These are phyloP conservation scores for Cadophora malorum DNA, from an alignment of 2,329 filamentous ascomycete species.

Conservation along the genomic window DNA sequence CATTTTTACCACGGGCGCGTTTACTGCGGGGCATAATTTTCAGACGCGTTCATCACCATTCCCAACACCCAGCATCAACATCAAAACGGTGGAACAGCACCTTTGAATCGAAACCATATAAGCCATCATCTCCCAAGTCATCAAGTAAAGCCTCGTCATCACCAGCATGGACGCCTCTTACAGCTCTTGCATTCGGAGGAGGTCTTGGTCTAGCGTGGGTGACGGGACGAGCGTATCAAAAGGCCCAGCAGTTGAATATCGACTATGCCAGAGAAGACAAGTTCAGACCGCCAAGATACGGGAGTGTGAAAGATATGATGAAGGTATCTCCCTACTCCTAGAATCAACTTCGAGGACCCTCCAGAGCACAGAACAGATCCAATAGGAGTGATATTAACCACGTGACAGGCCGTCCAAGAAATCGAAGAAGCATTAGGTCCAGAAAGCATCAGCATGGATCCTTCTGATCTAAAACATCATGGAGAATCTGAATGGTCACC, in stretches of 20 bases:
- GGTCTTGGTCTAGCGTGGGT: constrained; percentile 14
- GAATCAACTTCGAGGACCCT: neutral
- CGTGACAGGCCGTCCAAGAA: constrained; percentile 31
- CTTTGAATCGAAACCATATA: constrained; percentile 15
- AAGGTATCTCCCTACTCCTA: constrained; percentile 7
- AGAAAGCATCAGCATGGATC: constrained; percentile 66
- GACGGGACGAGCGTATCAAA: constrained; percentile 14
- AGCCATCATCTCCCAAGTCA: neutral
- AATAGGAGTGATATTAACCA: neutral
- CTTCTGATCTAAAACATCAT: constrained; percentile 64
- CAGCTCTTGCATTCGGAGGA: constrained; percentile 4
- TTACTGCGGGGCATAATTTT: neutral
- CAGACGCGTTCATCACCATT: neutral
- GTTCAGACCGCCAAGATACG: constrained; percentile 39
- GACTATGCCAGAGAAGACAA: constrained; percentile 64
- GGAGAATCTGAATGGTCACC: constrained; percentile 71
- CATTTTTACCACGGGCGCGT: neutral
- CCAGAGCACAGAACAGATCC: neutral
- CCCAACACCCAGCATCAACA: neutral
- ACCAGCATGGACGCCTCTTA: neutral
- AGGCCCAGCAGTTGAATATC: constrained; percentile 5
- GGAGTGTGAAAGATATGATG: constrained; percentile 30
- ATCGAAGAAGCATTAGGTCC: constrained; percentile 42
- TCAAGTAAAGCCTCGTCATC: neutral
- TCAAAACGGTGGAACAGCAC: constrained; percentile 16